Base-by-base conservation (phyloP, 2,329 filamentous ascomycete species). In the Neofusicoccum laricinum region DNA sequence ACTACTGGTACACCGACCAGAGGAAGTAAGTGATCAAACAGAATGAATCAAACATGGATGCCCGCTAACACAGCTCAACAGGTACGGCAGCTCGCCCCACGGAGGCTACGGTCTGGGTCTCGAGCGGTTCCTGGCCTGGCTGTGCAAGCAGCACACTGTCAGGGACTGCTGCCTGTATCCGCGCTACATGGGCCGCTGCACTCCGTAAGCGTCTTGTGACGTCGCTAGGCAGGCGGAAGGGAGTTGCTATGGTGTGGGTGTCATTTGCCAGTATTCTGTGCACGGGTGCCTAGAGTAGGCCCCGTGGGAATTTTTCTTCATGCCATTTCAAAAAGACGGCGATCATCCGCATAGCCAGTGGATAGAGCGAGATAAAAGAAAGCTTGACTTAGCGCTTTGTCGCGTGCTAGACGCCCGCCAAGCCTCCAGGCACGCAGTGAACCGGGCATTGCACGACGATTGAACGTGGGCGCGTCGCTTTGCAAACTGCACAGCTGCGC, bases 1-100 rank as follows among this genome's bases (percentile, higher is more conserved):
- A 98, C 81, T 98, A 96, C 85, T 99, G 95, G 95, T 99, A 98
- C 82, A 96, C 93, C 36, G 95, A 97, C 80, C 93, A 97, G 86
- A 85, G 93, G 76, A 96, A 95, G 91, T 93, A 80, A 83, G 89
- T 87, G 30, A 17, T 53, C 49, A 15, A 15, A 4, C 12, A 8
- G 21, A 17, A 32, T 11, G n/a, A 30, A 38, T 53, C 8, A 43
- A 41, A n/a, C 19, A 40, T 43, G 4, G 17, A 58, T 14, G n/a
- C 12, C 6, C 14, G 30, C 59, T 38, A 30, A 61, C 64, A 51
- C 34, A 43, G 50, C 25, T 66, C 41, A 46, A 46, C 68, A 92
- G 90, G 79, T 97, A 98, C 75, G 95, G 95, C 64, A 93, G 90
- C 63, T 93, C 90, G 49, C 92, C 93, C 32, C 94, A 98, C 79